Percentiles rank a stretch among this genome's conserved stretches.
phyloP scores from a whole-genome alignment of 495 filamentous ascomycete genomes.

The Podospora pseudopauciseta region DNA sequence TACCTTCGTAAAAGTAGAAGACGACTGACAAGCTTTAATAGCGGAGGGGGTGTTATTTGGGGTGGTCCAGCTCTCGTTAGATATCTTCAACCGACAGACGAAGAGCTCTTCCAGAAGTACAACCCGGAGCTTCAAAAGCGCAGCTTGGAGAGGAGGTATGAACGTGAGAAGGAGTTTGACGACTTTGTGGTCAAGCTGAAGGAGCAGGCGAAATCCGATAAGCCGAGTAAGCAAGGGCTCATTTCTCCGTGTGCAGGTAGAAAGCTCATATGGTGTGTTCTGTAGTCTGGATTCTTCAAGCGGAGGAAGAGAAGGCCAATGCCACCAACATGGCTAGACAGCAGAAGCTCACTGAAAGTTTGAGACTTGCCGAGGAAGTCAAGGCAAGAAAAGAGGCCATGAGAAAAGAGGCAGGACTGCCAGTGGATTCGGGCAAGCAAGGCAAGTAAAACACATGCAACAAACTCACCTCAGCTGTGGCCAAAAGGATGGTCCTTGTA shows the following conservation, averaged over 20 bases:
- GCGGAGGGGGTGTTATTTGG: conserved; percentile 63
- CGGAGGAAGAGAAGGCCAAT: conserved; percentile 55
- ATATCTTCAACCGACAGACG: conserved; percentile 79
- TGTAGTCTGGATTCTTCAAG: conserved; percentile 68
- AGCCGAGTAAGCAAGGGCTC: conserved; percentile 54
- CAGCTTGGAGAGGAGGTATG: conserved; percentile 68
- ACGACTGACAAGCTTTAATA: conserved; percentile 34
- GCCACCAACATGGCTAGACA: conserved; percentile 39
- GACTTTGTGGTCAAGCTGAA: conserved; percentile 80
- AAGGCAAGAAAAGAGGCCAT: conserved; percentile 63
- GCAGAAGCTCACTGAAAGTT: conserved; percentile 36
- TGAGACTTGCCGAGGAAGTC: conserved; percentile 50
- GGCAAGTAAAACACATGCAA: conserved; percentile 3
- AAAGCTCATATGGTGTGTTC: not conserved
- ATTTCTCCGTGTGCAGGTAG: not conserved
- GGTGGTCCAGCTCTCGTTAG: conserved; percentile 83
- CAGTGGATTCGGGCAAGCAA: conserved; percentile 10
- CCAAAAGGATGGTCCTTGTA: not conserved
- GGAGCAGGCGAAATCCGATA: conserved; percentile 84
- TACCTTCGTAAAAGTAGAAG: not conserved
- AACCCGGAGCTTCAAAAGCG: conserved; percentile 88
- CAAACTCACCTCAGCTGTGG: not conserved
- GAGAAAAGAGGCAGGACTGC: conserved; percentile 44
- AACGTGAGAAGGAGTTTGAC: conserved; percentile 78
- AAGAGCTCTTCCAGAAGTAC: conserved; percentile 87